phyloP scores from a whole-genome alignment of 1,139 yeast species.

The Pichia inconspicua region DNA sequence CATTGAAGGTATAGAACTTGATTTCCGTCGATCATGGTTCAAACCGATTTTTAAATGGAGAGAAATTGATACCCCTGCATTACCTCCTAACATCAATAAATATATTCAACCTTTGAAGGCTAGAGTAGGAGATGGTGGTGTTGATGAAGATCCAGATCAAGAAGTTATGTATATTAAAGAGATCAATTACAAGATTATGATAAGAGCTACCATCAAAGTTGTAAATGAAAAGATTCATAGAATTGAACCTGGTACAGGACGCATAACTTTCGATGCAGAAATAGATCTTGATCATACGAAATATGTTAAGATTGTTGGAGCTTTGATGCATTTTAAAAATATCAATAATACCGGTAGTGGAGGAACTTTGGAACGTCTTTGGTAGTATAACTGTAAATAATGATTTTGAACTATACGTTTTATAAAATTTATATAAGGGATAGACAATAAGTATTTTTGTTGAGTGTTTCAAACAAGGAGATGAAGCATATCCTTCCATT shows the following conservation, averaged over 20 bases:
- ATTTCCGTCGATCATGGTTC: slow-evolving; percentile 24
- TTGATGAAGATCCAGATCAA: slow-evolving; percentile 21
- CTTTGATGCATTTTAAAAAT: slow-evolving; percentile 20
- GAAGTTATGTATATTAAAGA: slow-evolving; percentile 17
- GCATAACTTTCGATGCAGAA: slow-evolving; percentile 25
- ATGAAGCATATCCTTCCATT: slow-evolving; percentile 13
- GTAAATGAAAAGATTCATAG: slow-evolving; percentile 13
- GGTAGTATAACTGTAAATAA: slow-evolving; percentile 13
- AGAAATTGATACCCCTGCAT: slow-evolving; percentile 21
- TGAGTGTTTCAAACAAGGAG: slow-evolving; percentile 7
- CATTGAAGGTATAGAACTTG: slow-evolving; percentile 25
- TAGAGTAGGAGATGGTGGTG: slow-evolving; percentile 8
- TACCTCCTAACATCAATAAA: slow-evolving; percentile 23
- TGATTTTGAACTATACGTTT: neutral
- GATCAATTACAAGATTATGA: slow-evolving; percentile 24
- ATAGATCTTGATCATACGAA: slow-evolving; percentile 29
- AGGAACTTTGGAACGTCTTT: slow-evolving; percentile 21
- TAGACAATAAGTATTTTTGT: neutral
- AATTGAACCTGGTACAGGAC: slow-evolving; percentile 23
- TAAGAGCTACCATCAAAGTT: slow-evolving; percentile 23
- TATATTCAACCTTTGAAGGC: slow-evolving; percentile 24
- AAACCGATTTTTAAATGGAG: slow-evolving; percentile 20
- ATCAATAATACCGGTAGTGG: slow-evolving; percentile 15
- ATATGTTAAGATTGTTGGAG: slow-evolving; percentile 22
- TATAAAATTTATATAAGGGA: neutral